Percentiles rank a stretch among this genome's conserved stretches.
Evolutionary conservation across 129 eudicot genomes (phyloP).

Genomic region (Flaveria linearis): DNA sequence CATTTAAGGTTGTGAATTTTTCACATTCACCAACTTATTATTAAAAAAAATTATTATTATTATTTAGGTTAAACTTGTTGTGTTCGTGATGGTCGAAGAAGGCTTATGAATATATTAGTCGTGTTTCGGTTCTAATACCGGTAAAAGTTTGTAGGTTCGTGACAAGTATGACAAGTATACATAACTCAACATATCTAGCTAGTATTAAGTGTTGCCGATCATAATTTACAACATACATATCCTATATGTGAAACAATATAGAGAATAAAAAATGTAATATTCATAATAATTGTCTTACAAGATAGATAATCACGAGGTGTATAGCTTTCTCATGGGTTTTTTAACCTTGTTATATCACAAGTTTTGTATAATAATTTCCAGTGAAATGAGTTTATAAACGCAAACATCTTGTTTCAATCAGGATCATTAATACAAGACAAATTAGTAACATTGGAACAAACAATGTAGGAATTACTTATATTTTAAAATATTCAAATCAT

Average conservation of each 20-base stretch:
- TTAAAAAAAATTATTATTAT: not conserved
- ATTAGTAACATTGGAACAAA: not conserved
- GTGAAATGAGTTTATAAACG: not conserved
- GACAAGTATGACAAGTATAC: too few relatives aligned
- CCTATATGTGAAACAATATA: not conserved
- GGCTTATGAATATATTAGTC: too few relatives aligned
- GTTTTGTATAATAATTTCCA: not conserved
- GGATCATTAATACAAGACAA: not conserved
- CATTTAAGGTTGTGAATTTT: slow-evolving; percentile 1
- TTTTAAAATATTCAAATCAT: not conserved
- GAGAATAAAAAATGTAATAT: not conserved
- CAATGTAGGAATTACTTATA: not conserved
- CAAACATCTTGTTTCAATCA: not conserved
- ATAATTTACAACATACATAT: not conserved
- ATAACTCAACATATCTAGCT: too few relatives aligned
- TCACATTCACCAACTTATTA: not conserved
- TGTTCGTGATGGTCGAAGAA: too few relatives aligned
- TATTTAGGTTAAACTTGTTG: too few relatives aligned
- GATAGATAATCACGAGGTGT: not conserved
- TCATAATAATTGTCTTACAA: not conserved
- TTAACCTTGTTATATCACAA: not conserved
- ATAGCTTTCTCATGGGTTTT: not conserved
- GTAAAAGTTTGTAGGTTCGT: too few relatives aligned
- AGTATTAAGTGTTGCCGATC: not conserved
- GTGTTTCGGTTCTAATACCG: too few relatives aligned